A percentile compares a stretch with the other conserved stretches of the same genome.
These are phyloP conservation scores for Endocladia muricata DNA, from an alignment of 31 red algal species.

Conservation along the genomic window DNA sequence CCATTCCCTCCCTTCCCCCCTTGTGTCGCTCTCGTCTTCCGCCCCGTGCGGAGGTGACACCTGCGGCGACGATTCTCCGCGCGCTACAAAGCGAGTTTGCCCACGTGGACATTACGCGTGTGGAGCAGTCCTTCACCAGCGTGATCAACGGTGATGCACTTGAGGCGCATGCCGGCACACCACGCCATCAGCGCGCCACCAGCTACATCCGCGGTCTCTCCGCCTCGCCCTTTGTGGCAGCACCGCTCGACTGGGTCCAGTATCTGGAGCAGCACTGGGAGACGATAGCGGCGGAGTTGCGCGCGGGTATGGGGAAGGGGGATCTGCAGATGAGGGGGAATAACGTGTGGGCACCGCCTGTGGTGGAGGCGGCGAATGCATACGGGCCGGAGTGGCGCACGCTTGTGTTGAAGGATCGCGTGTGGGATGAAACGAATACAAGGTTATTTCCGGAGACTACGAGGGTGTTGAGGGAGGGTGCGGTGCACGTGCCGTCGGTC, in stretches of 20 bases:
- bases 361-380: constrained; percentile 61
- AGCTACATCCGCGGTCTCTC: constrained; percentile 49
- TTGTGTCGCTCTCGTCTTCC: too few species aligned
- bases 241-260: constrained; percentile 27
- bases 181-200: constrained; percentile 45
- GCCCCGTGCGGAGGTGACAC: constrained; percentile 18
- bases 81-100: constrained; percentile 39
- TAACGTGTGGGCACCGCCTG: constrained; percentile 75
- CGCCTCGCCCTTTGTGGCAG: constrained; percentile 38
- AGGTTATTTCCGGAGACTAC: constrained; percentile 75
- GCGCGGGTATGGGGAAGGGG: neutral
- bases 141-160: constrained; percentile 32
- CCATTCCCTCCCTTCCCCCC: too few species aligned
- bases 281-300: constrained; percentile 43
- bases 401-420: constrained; percentile 83
- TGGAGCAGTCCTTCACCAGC: constrained; percentile 50
- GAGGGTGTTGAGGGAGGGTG: constrained; percentile 33
- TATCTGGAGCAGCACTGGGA: constrained; percentile 47
- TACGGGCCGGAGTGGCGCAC: constrained; percentile 94
- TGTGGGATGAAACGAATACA: constrained; percentile 70
- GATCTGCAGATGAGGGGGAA: constrained; percentile 33
- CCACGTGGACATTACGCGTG: constrained; percentile 29
- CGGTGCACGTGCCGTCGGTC: constrained; percentile 57
- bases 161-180: constrained; percentile 23
- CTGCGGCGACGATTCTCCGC: constrained; percentile 14